Conservation (phyloP, 108 stramenopile species). For the Skeletonema menzelii region DNA sequence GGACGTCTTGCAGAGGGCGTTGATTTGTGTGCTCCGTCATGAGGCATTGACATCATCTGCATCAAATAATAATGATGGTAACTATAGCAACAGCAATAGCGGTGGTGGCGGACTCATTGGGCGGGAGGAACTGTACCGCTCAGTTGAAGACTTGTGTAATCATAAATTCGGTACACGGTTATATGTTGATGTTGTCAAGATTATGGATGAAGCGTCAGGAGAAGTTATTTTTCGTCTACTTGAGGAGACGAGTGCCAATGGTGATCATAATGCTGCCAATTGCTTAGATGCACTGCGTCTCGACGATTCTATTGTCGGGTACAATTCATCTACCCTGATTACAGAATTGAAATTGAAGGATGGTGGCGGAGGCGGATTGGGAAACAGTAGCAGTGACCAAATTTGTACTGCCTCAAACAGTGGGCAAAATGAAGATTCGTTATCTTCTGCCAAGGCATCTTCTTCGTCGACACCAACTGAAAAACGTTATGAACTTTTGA, state of each 20-base stretch:
- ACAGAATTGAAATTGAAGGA: conserved; percentile 9
- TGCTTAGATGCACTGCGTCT: conserved; percentile 18
- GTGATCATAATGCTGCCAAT: conserved; percentile 54
- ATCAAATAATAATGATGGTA: background rate
- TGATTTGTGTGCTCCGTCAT: conserved; percentile 32
- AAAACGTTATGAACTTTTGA: conserved; percentile 16
- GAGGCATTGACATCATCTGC: background rate
- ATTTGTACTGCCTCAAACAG: background rate
- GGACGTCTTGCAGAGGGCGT: conserved; percentile 49
- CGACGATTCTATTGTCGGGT: conserved; percentile 5
- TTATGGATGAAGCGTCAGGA: conserved; percentile 60
- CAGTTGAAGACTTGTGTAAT: conserved; percentile 69
- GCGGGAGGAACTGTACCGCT: conserved; percentile 69
- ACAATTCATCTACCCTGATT: conserved; percentile 1
- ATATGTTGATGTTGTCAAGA: conserved; percentile 58
- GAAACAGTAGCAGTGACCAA: background rate
- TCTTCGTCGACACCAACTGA: background rate
- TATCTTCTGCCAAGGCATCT: background rate
- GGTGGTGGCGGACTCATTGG: background rate
- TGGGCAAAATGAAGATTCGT: background rate
- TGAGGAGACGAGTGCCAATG: conserved; percentile 15
- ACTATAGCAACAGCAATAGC: background rate
- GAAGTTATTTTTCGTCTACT: conserved; percentile 21
- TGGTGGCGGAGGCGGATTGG: background rate
- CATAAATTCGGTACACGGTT: conserved; percentile 73